A percentile compares a stretch with the other conserved stretches of the same genome.
These are phyloP conservation scores for Cordyceps militaris DNA, from an alignment of 2,329 filamentous ascomycete species.

Conservation along the genomic window DNA sequence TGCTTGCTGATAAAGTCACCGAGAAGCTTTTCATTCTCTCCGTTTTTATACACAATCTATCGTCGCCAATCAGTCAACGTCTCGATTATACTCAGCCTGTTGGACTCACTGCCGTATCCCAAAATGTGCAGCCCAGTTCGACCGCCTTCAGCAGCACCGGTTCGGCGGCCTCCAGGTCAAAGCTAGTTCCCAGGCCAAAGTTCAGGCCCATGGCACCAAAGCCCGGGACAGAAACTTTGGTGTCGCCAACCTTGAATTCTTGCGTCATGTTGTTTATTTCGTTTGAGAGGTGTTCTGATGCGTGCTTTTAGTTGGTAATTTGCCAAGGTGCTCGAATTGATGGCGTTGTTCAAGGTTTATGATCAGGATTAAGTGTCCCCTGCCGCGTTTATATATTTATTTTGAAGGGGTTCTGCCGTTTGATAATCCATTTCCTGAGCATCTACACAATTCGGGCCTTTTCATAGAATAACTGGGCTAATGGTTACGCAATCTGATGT, in stretches of 20 bases:
- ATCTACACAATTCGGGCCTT: too few species aligned
- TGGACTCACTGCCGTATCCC: slow-evolving; percentile 34
- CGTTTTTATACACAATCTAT: slow-evolving; percentile 38
- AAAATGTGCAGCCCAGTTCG: slow-evolving; percentile 35
- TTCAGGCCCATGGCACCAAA: slow-evolving; percentile 45
- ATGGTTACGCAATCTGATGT: too few species aligned
- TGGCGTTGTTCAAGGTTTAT: too few species aligned
- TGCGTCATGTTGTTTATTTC: neutral
- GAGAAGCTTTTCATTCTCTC: slow-evolving; percentile 42
- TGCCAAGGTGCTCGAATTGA: neutral
- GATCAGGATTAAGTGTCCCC: too few species aligned
- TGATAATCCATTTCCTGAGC: too few species aligned
- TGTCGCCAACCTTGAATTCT: neutral
- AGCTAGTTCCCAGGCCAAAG: slow-evolving; percentile 34
- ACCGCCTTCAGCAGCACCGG: slow-evolving; percentile 43
- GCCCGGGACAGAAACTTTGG: slow-evolving; percentile 24
- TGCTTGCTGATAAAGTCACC: slow-evolving; percentile 45
- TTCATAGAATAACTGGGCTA: too few species aligned
- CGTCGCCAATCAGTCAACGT: neutral
- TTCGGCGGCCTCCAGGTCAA: slow-evolving; percentile 38
- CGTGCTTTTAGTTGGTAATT: neutral
- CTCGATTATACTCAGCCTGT: too few species aligned
- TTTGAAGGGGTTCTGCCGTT: too few species aligned
- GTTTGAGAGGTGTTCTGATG: neutral
- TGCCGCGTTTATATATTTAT: too few species aligned